Conservation (phyloP, 2,329 filamentous ascomycete species). For the Talaromyces sp. region DNA sequence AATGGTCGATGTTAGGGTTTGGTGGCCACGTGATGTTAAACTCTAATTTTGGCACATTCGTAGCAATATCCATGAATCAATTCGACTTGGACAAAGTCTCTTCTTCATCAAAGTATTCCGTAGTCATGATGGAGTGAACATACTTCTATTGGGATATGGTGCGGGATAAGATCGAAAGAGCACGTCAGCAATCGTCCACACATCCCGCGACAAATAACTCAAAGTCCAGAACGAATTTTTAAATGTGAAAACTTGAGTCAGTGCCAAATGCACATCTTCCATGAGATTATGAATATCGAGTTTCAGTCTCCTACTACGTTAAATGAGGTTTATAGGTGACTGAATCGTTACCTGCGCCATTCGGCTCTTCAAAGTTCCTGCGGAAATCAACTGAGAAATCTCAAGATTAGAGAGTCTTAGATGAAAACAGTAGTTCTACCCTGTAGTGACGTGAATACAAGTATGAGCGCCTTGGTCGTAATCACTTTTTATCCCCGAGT, state of each 20-base stretch:
- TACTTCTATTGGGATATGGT: neutral
- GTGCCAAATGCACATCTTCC: too few relatives aligned
- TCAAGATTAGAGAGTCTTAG: neutral
- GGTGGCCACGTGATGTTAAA: constrained; percentile 1
- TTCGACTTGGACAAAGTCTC: neutral
- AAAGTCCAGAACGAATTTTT: neutral
- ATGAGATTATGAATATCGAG: neutral
- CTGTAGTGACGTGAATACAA: neutral
- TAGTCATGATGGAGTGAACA: neutral
- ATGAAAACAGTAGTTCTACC: neutral
- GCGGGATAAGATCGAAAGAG: too few relatives aligned
- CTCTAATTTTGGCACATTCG: neutral
- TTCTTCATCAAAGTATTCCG: too few relatives aligned
- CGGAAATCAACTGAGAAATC: neutral
- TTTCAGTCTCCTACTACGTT: neutral
- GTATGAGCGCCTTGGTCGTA: neutral
- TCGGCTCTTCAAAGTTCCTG: neutral
- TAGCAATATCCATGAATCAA: neutral
- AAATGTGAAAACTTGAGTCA: too few relatives aligned
- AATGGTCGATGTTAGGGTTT: neutral
- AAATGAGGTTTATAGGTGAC: neutral
- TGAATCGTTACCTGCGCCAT: neutral
- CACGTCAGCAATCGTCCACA: neutral
- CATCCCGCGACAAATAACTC: neutral
- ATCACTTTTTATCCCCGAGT: neutral